Conservation (phyloP, 768 basidiomycete genomes). For the Suillus fuscotomentosus region DNA sequence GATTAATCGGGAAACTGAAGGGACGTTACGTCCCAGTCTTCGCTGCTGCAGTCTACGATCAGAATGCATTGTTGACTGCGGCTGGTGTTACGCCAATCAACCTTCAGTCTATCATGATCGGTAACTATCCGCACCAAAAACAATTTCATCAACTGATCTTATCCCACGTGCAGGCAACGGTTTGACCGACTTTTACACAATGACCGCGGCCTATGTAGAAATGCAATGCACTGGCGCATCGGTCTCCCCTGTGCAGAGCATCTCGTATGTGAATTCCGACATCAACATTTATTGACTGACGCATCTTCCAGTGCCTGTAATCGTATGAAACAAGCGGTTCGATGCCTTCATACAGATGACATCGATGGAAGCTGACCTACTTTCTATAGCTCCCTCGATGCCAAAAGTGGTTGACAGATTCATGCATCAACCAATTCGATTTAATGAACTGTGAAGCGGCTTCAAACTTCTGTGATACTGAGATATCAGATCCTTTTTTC, state of each 20-base stretch:
- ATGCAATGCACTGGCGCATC: constrained; percentile 56
- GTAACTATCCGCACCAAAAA: constrained; percentile 21
- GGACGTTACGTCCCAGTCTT: constrained; percentile 54
- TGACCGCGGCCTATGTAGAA: constrained; percentile 45
- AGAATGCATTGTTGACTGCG: constrained; percentile 38
- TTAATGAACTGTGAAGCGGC: constrained; percentile 67
- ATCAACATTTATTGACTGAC: constrained; percentile 6
- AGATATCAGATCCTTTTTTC: constrained; percentile 30
- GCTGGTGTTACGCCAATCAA: constrained; percentile 52
- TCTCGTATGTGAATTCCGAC: constrained; percentile 32
- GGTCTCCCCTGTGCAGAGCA: constrained; percentile 44
- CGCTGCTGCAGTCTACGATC: constrained; percentile 47
- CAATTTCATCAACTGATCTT: background rate
- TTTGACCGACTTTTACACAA: constrained; percentile 36
- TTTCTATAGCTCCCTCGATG: constrained; percentile 66
- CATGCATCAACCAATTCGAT: constrained; percentile 70
- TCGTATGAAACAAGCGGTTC: constrained; percentile 41
- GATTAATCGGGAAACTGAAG: constrained; percentile 21
- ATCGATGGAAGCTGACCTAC: background rate
- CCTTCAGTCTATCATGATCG: constrained; percentile 48
- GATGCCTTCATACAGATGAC: constrained; percentile 6
- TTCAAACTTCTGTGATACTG: constrained; percentile 59
- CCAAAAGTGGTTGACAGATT: constrained; percentile 49
- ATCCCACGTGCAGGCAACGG: constrained; percentile 39
- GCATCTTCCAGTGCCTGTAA: constrained; percentile 34